These are phyloP conservation scores for Solanum arcanum DNA, from an alignment of 257 asterid genomes.

Conservation along the genomic window DNA sequence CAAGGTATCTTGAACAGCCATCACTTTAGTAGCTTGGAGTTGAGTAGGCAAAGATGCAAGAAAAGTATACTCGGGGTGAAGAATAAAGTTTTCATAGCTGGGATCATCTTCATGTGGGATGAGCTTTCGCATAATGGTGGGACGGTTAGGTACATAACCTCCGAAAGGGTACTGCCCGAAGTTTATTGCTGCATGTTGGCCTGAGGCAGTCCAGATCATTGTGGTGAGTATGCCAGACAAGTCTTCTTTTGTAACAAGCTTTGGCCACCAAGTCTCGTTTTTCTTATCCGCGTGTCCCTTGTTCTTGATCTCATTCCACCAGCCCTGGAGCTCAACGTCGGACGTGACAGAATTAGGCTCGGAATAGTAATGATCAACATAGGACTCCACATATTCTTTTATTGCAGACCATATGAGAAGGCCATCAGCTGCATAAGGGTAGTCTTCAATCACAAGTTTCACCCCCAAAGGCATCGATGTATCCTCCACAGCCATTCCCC, in stretches of 20 bases:
- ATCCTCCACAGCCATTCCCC: constrained; percentile 93
- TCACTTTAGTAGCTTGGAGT: constrained; percentile 87
- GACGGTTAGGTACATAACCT: constrained; percentile 83
- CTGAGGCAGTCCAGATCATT: constrained; percentile 87
- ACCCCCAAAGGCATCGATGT: constrained; percentile 62
- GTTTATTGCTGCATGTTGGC: constrained; percentile 94
- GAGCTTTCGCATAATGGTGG: constrained; percentile 66
- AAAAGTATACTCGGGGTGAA: constrained; percentile 55
- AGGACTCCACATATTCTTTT: constrained; percentile 64
- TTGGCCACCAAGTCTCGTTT: constrained; percentile 89
- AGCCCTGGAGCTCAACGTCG: constrained; percentile 72
- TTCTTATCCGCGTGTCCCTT: constrained; percentile 62
- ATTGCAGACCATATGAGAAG: constrained; percentile 85
- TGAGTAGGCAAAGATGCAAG: constrained; percentile 82
- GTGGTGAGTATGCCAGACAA: constrained; percentile 52
- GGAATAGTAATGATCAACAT: constrained; percentile 59
- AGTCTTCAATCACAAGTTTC: constrained; percentile 76
- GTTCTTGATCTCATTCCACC: constrained; percentile 89
- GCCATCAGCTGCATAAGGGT: constrained; percentile 90
- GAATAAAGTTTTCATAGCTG: constrained; percentile 50
- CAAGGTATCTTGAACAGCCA: constrained; percentile 89
- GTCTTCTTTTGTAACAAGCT: constrained; percentile 55
- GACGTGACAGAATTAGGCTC: constrained; percentile 46
- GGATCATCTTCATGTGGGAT: constrained; percentile 47
- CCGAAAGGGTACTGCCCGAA: constrained; percentile 92